phyloP scores from a whole-genome alignment of 2,329 filamentous ascomycete genomes.

The Aureobasidium melanogenum region DNA sequence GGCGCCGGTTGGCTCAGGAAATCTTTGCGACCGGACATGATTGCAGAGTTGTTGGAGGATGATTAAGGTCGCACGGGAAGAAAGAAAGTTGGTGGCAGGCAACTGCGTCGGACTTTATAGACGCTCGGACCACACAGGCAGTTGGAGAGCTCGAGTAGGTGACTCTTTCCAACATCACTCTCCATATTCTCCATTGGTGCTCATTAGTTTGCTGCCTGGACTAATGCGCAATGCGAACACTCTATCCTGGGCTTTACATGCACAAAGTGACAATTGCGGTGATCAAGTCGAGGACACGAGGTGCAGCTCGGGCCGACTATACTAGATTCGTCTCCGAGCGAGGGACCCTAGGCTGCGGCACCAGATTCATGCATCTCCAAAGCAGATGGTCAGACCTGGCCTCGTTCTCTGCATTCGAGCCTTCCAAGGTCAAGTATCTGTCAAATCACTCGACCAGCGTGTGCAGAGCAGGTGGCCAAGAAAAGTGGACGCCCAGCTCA shows the following conservation, averaged over 20 bases:
- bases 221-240: fast-evolving
- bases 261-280: neutral
- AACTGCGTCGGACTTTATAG: neutral
- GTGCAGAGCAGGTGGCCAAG: neutral
- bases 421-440: neutral
- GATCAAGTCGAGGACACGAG: neutral
- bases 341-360: neutral
- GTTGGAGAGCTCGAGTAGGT: neutral
- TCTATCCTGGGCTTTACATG: too few species aligned
- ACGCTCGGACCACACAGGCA: neutral
- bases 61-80: neutral
- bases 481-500: neutral
- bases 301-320: neutral
- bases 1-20: conserved; percentile 73
- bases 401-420: neutral
- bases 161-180: neutral
- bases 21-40: conserved; percentile 62
- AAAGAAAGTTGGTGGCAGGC: neutral
- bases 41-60: conserved; percentile 22
- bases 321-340: neutral
- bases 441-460: neutral
- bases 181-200: neutral
- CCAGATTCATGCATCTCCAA: neutral
- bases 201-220: neutral
- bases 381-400: neutral